These are phyloP conservation scores for Xylaria longipes DNA, from an alignment of 495 filamentous ascomycete species.

Conservation along the genomic window DNA sequence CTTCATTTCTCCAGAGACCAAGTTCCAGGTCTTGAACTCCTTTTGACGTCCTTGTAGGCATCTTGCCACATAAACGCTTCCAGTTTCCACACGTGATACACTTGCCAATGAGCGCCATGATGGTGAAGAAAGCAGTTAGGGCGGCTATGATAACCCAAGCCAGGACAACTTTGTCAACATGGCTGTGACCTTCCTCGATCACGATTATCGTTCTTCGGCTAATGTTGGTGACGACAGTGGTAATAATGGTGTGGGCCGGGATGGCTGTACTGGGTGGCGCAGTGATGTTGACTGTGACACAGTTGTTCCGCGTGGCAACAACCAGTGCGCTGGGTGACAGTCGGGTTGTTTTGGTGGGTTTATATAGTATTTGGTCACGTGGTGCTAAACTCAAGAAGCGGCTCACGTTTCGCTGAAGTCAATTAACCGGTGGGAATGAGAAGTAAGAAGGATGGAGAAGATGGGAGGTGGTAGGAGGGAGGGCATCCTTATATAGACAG, in stretches of 20 bases:
- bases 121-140: neutral
- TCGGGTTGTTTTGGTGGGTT: neutral
- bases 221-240: neutral
- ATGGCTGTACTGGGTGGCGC: neutral
- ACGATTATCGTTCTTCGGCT: neutral
- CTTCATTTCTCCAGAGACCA: neutral
- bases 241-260: neutral
- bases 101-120: neutral
- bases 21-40: neutral
- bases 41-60: neutral
- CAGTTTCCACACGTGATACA: neutral
- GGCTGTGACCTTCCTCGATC: neutral
- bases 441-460: neutral
- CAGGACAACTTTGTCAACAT: neutral
- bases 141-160: neutral
- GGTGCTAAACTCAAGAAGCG: neutral
- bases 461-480: neutral
- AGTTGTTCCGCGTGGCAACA: neutral
- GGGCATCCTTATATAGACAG: neutral
- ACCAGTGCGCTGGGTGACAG: neutral
- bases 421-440: neutral
- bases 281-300: too few species aligned
- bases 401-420: neutral
- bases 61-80: neutral
- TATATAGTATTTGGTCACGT: neutral